Conservation (phyloP, 164 flowering plant species). For the Vitis cinerea region DNA sequence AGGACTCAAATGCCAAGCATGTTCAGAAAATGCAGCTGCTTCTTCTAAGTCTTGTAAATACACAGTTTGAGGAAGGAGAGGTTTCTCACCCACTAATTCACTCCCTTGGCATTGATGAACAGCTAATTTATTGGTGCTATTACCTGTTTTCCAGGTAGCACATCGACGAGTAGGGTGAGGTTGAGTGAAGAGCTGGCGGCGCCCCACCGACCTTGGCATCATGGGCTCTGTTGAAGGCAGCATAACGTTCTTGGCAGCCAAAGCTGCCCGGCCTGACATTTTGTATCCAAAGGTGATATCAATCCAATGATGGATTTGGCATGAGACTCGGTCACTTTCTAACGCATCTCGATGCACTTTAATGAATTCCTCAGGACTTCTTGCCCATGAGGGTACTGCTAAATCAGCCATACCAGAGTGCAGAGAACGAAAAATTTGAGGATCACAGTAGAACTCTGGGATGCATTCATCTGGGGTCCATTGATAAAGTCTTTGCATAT, state of each 20-base stretch:
- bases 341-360: slow-evolving; percentile 85
- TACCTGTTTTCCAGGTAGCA: slow-evolving; percentile 12
- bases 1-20: slow-evolving; percentile 64
- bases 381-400: slow-evolving; percentile 87
- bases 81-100: slow-evolving; percentile 13
- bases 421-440: slow-evolving; percentile 65
- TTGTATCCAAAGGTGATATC: slow-evolving; percentile 94
- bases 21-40: slow-evolving; percentile 71
- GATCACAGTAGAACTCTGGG: slow-evolving; percentile 92
- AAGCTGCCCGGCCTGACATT: slow-evolving; percentile 88
- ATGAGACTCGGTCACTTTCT: slow-evolving; percentile 79
- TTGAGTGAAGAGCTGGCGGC: slow-evolving; percentile 79
- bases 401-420: slow-evolving; percentile 90
- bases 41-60: slow-evolving; percentile 60
- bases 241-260: slow-evolving; percentile 92
- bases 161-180: slow-evolving; percentile 77
- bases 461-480: slow-evolving; percentile 99
- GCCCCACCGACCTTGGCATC: slow-evolving; percentile 71
- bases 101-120: slow-evolving; percentile 9
- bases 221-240: slow-evolving; percentile 64
- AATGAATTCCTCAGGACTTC: slow-evolving; percentile 77
- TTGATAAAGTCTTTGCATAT: slow-evolving; percentile 93
- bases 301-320: slow-evolving; percentile 85
- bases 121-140: slow-evolving; percentile 10
- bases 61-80: slow-evolving; percentile 37